Evolutionary conservation across 2,329 filamentous ascomycete species (phyloP).

Genomic region (Pyrenochaeta sp.): DNA sequence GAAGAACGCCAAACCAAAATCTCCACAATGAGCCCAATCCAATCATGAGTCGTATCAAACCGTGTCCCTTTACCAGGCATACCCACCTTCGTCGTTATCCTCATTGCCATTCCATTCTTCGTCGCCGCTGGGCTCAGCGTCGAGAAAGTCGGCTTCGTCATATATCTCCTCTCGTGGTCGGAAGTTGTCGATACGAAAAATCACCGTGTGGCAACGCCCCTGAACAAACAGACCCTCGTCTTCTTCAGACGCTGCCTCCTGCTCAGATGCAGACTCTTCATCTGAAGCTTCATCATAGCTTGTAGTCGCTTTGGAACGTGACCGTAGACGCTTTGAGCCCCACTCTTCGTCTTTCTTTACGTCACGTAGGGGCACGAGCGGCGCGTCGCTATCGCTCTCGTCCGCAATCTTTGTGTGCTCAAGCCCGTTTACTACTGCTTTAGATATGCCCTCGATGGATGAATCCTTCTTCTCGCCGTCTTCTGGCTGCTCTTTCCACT

Average conservation of each 20-base stretch:
- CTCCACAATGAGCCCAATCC: neutral
- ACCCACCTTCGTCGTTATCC: constrained; percentile 52
- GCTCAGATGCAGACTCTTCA: constrained; percentile 33
- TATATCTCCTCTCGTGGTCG: constrained; percentile 74
- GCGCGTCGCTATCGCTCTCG: constrained; percentile 39
- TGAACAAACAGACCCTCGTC: constrained; percentile 61
- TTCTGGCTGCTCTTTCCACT: constrained; percentile 45
- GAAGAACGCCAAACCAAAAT: neutral
- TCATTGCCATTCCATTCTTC: constrained; percentile 68
- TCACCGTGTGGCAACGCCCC: constrained; percentile 74
- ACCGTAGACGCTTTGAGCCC: constrained; percentile 41
- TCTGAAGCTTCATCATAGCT: constrained; percentile 44
- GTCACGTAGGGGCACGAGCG: constrained; percentile 28
- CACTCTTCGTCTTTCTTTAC: constrained; percentile 35
- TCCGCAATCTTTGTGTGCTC: constrained; percentile 6
- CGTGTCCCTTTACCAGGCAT: constrained; percentile 33
- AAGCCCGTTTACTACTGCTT: constrained; percentile 8
- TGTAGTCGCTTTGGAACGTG: constrained; percentile 31
- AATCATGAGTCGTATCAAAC: neutral
- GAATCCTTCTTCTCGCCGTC: constrained; percentile 27
- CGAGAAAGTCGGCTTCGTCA: constrained; percentile 76
- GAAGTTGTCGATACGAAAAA: constrained; percentile 78
- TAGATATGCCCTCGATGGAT: constrained; percentile 28
- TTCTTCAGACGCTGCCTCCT: constrained; percentile 16
- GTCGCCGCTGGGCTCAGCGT: constrained; percentile 66